Percentiles rank a stretch among this genome's conserved stretches.
Conservation (phyloP, 1,284 basidiomycete genomes). For the Xanthoconium separans region DNA sequence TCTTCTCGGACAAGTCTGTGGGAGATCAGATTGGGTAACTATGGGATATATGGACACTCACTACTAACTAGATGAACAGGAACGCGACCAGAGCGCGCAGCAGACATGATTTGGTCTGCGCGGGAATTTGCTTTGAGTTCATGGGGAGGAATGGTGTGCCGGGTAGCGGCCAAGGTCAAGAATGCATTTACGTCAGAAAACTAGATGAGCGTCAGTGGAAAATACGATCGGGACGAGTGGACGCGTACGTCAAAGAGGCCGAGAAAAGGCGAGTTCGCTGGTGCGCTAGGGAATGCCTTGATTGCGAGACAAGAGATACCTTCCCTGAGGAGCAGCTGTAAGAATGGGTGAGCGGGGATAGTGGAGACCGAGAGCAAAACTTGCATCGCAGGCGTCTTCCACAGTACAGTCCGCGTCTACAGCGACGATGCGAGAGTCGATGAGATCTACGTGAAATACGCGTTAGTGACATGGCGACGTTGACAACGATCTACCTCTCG, state of each 20-base stretch:
- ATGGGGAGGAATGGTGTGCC: constrained; percentile 61
- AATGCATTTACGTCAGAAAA: constrained; percentile 83
- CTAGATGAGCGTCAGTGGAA: constrained; percentile 39
- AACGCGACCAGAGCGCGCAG: constrained; percentile 68
- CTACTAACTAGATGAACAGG: constrained; percentile 74
- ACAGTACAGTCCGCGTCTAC: constrained; percentile 68
- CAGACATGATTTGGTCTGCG: constrained; percentile 64
- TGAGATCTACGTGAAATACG: constrained; percentile 47
- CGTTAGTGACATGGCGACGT: not conserved
- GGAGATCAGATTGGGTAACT: not conserved
- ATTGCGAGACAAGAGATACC: constrained; percentile 64
- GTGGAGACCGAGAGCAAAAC: constrained; percentile 19
- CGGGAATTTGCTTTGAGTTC: constrained; percentile 57
- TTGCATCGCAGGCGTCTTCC: constrained; percentile 77
- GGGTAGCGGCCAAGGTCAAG: constrained; percentile 72
- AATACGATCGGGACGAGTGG: not conserved
- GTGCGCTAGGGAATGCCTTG: constrained; percentile 37
- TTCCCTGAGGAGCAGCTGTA: constrained; percentile 60
- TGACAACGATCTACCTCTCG: constrained; percentile 44
- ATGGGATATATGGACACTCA: constrained; percentile 38
- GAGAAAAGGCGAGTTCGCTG: constrained; percentile 39
- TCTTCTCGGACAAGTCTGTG: constrained; percentile 78
- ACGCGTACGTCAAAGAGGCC: constrained; percentile 73
- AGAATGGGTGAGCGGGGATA: constrained; percentile 8
- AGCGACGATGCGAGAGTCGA: constrained; percentile 60